phyloP scores from a whole-genome alignment of 129 eudicot species.

The Lactuca sativa region DNA sequence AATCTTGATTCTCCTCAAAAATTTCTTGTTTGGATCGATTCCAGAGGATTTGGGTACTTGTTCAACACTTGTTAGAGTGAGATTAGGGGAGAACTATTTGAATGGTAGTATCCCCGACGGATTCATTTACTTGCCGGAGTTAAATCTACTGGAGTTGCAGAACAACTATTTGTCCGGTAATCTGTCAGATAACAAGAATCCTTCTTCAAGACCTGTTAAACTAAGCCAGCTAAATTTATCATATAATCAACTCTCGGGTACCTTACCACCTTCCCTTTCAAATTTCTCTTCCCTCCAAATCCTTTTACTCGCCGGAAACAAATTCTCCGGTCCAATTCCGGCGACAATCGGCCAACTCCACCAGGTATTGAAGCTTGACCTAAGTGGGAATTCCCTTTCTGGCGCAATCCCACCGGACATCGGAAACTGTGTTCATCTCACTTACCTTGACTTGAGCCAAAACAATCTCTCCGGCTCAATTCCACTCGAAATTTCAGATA shows the following conservation, averaged over 20 bases:
- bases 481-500: constrained; percentile 56
- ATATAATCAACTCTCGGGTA: constrained; percentile 69
- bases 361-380: constrained; percentile 57
- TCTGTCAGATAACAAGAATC: constrained; percentile 48
- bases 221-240: constrained; percentile 66
- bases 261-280: constrained; percentile 66
- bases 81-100: constrained; percentile 83
- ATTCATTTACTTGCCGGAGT: constrained; percentile 69
- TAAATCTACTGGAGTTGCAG: constrained; percentile 82
- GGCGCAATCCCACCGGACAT: constrained; percentile 72
- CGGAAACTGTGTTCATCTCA: constrained; percentile 58
- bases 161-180: constrained; percentile 69
- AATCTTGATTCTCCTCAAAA: constrained; percentile 59
- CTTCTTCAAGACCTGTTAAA: constrained; percentile 42
- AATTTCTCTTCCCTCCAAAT: constrained; percentile 76
- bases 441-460: constrained; percentile 81
- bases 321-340: constrained; percentile 69
- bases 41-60: constrained; percentile 77
- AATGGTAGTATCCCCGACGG: constrained; percentile 91
- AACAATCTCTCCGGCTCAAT: constrained; percentile 74
- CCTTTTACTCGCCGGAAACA: constrained; percentile 61
- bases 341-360: constrained; percentile 65
- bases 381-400: constrained; percentile 56
- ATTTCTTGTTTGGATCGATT: constrained; percentile 86
- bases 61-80: constrained; percentile 68